These are phyloP conservation scores for Calonectria montana DNA, from an alignment of 2,329 filamentous ascomycete genomes.

Conservation along the genomic window DNA sequence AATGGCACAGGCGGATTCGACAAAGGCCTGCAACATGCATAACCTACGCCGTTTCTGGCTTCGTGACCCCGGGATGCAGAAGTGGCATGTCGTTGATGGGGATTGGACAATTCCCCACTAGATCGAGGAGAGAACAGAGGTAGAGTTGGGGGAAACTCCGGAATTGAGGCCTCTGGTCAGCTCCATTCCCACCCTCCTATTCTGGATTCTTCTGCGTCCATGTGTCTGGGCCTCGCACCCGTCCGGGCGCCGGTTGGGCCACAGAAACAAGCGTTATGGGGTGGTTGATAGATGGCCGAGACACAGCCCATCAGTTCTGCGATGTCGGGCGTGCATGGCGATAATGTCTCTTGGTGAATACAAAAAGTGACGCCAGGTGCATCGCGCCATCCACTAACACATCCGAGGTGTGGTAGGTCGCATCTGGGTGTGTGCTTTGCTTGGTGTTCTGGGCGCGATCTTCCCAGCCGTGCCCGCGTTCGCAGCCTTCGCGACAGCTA, in stretches of 20 bases:
- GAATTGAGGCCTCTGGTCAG: slow-evolving; percentile 20
- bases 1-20: slow-evolving; percentile 12
- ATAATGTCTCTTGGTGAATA: slow-evolving; percentile 16
- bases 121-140: slow-evolving; percentile 39
- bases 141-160: slow-evolving; percentile 12
- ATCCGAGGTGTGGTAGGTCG: slow-evolving; percentile 27
- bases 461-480: slow-evolving; percentile 19
- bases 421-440: slow-evolving; percentile 5
- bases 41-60: slow-evolving; percentile 29
- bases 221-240: slow-evolving; percentile 6
- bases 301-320: slow-evolving; percentile 12
- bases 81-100: slow-evolving; percentile 40
- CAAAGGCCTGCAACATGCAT: background rate
- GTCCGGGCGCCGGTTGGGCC: slow-evolving; percentile 21
- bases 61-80: slow-evolving; percentile 30
- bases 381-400: slow-evolving; percentile 28
- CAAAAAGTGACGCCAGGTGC: slow-evolving; percentile 11
- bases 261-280: slow-evolving; percentile 7
- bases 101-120: slow-evolving; percentile 44
- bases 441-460: slow-evolving; percentile 26
- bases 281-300: background rate
- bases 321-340: slow-evolving; percentile 13
- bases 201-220: slow-evolving; percentile 16
- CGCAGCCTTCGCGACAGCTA: slow-evolving; percentile 19
- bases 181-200: slow-evolving; percentile 19